These are phyloP conservation scores for Akanthomyces dipterigenus DNA, from an alignment of 2,329 filamentous ascomycete genomes.

Conservation along the genomic window DNA sequence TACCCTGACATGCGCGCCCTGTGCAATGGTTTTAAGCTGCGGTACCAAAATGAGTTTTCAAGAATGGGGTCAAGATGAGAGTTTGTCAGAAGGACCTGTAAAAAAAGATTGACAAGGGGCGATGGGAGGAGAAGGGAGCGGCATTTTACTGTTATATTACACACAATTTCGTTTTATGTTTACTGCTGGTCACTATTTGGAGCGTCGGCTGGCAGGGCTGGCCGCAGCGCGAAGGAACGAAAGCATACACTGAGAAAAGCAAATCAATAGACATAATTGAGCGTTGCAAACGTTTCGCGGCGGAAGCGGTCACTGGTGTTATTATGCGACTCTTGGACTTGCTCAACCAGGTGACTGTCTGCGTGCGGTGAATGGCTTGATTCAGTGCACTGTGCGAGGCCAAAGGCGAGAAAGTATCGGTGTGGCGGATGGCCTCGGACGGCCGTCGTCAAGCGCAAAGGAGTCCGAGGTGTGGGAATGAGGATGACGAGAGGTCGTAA, in stretches of 20 bases:
- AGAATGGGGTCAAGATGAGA: constrained; percentile 44
- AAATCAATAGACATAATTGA: constrained; percentile 3
- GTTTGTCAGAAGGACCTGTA: not conserved
- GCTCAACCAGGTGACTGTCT: not conserved
- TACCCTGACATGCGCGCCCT: constrained; percentile 94
- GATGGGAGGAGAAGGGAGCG: not conserved
- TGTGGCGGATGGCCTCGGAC: not conserved
- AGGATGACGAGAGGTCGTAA: not conserved
- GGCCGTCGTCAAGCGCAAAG: not conserved
- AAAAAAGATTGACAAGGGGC: not conserved
- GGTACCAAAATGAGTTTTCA: constrained; percentile 60
- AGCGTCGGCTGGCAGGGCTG: not conserved
- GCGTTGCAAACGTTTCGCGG: not conserved
- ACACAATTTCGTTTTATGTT: not conserved
- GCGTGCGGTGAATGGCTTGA: not conserved
- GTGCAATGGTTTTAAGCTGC: constrained; percentile 94
- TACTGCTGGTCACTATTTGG: not conserved
- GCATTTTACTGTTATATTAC: constrained; percentile 7
- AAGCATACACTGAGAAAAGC: constrained; percentile 3
- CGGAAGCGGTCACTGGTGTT: not conserved
- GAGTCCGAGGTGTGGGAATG: not conserved
- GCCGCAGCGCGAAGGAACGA: not conserved
- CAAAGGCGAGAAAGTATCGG: too few relatives aligned
- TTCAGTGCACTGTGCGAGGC: not conserved
- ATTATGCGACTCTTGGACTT: not conserved